Percentiles rank a stretch among this genome's conserved stretches.
These are phyloP conservation scores for Rhizoclosmatium hyalinum DNA, from an alignment of 371 early-diverging fungal genomes.

Conservation along the genomic window DNA sequence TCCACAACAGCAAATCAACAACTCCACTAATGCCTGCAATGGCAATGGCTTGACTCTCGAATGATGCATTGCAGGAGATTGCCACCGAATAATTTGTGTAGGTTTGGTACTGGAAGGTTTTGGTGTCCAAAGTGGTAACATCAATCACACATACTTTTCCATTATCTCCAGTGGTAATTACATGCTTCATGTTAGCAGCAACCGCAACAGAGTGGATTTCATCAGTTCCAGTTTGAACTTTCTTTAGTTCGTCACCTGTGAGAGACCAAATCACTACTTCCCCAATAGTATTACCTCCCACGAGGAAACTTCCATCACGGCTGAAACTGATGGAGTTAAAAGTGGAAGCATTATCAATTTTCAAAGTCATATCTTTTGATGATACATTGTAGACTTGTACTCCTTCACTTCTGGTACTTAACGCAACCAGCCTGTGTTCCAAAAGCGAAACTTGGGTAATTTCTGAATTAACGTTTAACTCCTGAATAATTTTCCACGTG, in stretches of 20 bases:
- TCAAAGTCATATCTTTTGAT: too few species aligned
- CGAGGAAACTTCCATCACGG: not conserved
- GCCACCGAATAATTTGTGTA: constrained; percentile 10
- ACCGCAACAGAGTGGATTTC: not conserved
- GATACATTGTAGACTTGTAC: too few species aligned
- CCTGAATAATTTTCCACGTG: too few species aligned
- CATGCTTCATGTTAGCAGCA: not conserved
- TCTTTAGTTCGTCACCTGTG: not conserved
- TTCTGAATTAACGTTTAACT: too few species aligned
- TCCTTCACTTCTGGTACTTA: too few species aligned
- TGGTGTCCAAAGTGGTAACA: not conserved
- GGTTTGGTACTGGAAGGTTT: constrained; percentile 13
- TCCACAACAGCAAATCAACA: not conserved
- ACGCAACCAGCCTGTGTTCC: too few species aligned
- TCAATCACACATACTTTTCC: constrained; percentile 11
- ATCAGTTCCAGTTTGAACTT: not conserved
- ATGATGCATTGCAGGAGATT: not conserved
- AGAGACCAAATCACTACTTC: not conserved
- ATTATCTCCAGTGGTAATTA: not conserved
- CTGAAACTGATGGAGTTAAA: not conserved
- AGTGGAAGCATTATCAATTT: not conserved
- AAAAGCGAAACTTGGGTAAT: too few species aligned
- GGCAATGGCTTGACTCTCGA: constrained; percentile 1
- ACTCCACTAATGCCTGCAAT: not conserved
- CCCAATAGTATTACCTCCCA: not conserved